Evolutionary conservation across 768 basidiomycete species (phyloP).

Genomic region (Kwoniella pini): DNA sequence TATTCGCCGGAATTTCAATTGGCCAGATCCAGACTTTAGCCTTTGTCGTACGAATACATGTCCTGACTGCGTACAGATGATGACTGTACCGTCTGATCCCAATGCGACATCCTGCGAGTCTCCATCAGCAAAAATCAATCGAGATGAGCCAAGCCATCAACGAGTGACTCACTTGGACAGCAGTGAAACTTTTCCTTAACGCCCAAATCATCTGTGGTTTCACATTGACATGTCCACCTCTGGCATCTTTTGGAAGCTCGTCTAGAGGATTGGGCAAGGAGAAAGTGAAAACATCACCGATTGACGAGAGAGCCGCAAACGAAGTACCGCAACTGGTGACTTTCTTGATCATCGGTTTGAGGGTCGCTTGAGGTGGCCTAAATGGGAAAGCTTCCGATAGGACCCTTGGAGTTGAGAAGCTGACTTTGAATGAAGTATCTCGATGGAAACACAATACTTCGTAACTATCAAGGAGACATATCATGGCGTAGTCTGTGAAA

Average conservation of each 20-base stretch:
- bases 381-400: slow-evolving; percentile 74
- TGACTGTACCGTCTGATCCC: slow-evolving; percentile 80
- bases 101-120: slow-evolving; percentile 76
- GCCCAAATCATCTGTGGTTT: slow-evolving; percentile 92
- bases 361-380: slow-evolving; percentile 73
- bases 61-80: slow-evolving; percentile 91
- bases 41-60: slow-evolving; percentile 86
- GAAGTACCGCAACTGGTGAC: slow-evolving; percentile 74
- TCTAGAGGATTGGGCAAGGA: slow-evolving; percentile 56
- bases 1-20: slow-evolving; percentile 73
- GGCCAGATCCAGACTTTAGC: slow-evolving; percentile 54
- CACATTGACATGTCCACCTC: slow-evolving; percentile 55
- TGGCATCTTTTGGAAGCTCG: slow-evolving; percentile 53
- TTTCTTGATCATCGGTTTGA: slow-evolving; percentile 72
- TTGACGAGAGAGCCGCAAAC: slow-evolving; percentile 78
- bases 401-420: slow-evolving; percentile 76
- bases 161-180: slow-evolving; percentile 63
- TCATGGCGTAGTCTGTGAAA: slow-evolving; percentile 73
- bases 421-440: slow-evolving; percentile 72
- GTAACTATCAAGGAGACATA: slow-evolving; percentile 70
- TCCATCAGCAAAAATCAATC: neutral
- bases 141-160: neutral
- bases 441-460: slow-evolving; percentile 85
- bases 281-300: slow-evolving; percentile 92
- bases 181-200: slow-evolving; percentile 78